Percentiles rank a stretch among this genome's conserved stretches.
Conservation (phyloP, 371 early-diverging fungal species). For the Apophysomyces elegans region DNA sequence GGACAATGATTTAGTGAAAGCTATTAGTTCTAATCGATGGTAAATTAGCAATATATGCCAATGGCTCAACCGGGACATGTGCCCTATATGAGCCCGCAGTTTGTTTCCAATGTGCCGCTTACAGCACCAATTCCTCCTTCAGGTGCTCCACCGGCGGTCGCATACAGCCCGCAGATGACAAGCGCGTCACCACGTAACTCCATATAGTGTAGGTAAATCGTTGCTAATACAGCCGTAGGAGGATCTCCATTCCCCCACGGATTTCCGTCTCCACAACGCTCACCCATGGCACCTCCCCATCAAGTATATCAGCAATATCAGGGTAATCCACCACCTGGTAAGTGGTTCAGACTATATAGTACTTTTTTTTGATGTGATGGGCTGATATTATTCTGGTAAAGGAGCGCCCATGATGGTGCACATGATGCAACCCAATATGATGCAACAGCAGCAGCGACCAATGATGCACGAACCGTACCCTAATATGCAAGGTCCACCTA, state of each 20-base stretch:
- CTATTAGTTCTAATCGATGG: background rate
- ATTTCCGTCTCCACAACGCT: conserved; percentile 54
- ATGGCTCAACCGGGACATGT: conserved; percentile 42
- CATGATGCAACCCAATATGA: conserved; percentile 44
- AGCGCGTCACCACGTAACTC: conserved; percentile 49
- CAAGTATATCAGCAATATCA: conserved; percentile 57
- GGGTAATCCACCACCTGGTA: conserved; percentile 43
- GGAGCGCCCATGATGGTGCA: conserved; percentile 60
- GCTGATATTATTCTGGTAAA: background rate
- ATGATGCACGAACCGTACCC: conserved; percentile 4
- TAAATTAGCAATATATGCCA: conserved; percentile 34
- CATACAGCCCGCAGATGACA: conserved; percentile 53
- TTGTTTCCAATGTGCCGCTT: conserved; percentile 47
- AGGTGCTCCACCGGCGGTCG: conserved; percentile 38
- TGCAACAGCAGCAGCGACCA: conserved; percentile 13
- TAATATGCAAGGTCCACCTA: conserved; percentile 1
- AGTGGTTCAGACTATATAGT: background rate
- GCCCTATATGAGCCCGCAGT: conserved; percentile 55
- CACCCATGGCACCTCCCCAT: conserved; percentile 54
- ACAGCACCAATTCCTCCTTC: conserved; percentile 41
- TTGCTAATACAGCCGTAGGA: conserved; percentile 23
- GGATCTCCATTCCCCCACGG: conserved; percentile 54
- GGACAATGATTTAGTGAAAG: background rate
- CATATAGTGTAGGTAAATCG: background rate
- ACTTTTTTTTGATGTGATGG: background rate